Base-by-base conservation (phyloP, 2,329 filamentous ascomycete species). In the Diaporthe ilicicola region DNA sequence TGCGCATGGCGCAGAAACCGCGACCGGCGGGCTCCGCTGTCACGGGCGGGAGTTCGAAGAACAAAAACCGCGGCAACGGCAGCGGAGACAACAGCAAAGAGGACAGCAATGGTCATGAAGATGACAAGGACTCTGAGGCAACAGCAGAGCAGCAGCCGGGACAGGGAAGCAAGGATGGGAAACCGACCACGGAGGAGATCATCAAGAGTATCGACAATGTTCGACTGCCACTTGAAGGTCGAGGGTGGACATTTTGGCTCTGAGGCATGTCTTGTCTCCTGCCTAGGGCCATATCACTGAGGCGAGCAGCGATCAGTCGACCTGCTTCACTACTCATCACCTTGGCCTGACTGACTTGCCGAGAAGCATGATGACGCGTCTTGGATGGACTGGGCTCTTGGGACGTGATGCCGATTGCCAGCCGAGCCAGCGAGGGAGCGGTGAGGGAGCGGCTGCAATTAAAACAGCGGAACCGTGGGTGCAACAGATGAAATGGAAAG, bases 171-270 rank as follows among this genome's bases (percentile, higher is more conserved):
- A 37, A 50, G 29, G 39, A 62, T 32, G 39, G 5, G 27, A 42
- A 6, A 50, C 7, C 22, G 24, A 61, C 37, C 24, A n/a, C 37
- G 8, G 24, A 61, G 24, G 48, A 51, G 24, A 15, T 51, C 48
- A 51, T 29, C 24, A 48, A 37, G 6, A 24, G 17, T 24, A 24
- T 29, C 4, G 54, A 56, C 8, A 27, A 56, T 4, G 24, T 64
- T 9, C 68, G 48, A 27, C 4, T 61, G 12, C 55, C 32, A 9
- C 17, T 62, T 10, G 54, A 24, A 24, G 70, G 68, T n/a, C 54
- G 62, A 2, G 70, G 68, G 2, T 70, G 70, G 70, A 70, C 71
- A 2, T 72, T 70, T 27, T 72, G 71, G 68, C 34, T 70, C n/a
- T 72, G 55, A 72, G 27, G 19, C n/a, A 19, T 15, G 3, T 50